Conservation (phyloP, 108 stramenopile genomes). For the Thalassiosira profunda region DNA sequence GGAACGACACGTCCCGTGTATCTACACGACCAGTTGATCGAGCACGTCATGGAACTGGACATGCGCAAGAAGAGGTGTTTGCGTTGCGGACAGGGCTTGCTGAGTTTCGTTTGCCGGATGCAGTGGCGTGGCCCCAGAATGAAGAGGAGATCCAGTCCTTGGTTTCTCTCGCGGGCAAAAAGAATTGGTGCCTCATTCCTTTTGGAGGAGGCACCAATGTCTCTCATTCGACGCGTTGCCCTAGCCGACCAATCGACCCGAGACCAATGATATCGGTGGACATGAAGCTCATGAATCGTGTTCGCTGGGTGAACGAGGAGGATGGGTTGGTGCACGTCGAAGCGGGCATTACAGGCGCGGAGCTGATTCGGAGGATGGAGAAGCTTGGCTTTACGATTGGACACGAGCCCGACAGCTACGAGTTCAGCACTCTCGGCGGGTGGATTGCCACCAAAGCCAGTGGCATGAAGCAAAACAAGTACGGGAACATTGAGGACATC, state of each 20-base stretch:
- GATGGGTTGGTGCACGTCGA: conserved; percentile 89
- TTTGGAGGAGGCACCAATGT: conserved; percentile 97
- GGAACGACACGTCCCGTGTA: conserved; percentile 21
- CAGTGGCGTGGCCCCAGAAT: conserved; percentile 74
- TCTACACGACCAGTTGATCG: conserved; percentile 52
- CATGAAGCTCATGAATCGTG: conserved; percentile 83
- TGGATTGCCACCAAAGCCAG: conserved; percentile 98
- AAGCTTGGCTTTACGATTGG: conserved; percentile 91
- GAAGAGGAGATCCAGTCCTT: conserved; percentile 60
- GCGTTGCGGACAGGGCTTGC: conserved; percentile 60
- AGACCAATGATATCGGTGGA: conserved; percentile 91
- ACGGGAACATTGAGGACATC: conserved; percentile 98
- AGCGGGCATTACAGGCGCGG: conserved; percentile 88
- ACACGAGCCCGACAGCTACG: conserved; percentile 96
- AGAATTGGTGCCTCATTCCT: conserved; percentile 91
- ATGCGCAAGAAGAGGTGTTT: conserved; percentile 86
- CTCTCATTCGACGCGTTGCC: conserved; percentile 83
- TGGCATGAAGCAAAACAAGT: conserved; percentile 95
- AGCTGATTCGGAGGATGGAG: conserved; percentile 72
- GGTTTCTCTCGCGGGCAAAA: conserved; percentile 54
- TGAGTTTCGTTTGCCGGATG: conserved; percentile 77
- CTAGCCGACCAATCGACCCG: conserved; percentile 63
- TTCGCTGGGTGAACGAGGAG: conserved; percentile 87
- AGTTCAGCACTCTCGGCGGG: conserved; percentile 96
- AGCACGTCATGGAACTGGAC: conserved; percentile 87